phyloP scores from a whole-genome alignment of 2,329 filamentous ascomycete genomes.

The Colletotrichum lindemuthianum region DNA sequence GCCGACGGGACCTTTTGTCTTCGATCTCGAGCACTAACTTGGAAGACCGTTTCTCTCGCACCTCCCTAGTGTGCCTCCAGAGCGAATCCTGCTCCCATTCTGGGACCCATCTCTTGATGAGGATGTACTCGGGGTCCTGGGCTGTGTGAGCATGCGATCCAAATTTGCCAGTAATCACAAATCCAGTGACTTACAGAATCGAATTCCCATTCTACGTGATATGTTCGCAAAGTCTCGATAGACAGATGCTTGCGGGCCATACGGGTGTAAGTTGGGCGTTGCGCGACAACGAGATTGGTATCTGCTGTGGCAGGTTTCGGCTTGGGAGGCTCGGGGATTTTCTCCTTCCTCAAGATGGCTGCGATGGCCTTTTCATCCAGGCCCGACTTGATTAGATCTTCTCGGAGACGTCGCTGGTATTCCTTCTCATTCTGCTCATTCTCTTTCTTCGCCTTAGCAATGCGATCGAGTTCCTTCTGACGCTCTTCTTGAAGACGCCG shows the following conservation, averaged over 20 bases:
- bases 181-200: constrained; percentile 58
- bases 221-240: constrained; percentile 67
- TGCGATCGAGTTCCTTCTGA: constrained; percentile 56
- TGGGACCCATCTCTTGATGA: constrained; percentile 79
- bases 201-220: constrained; percentile 66
- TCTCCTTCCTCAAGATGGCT: constrained; percentile 68
- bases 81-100: constrained; percentile 77
- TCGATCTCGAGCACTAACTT: constrained; percentile 59
- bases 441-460: constrained; percentile 57
- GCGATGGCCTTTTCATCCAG: constrained; percentile 68
- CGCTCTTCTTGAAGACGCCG: constrained; percentile 64
- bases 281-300: constrained; percentile 29
- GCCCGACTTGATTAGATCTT: constrained; percentile 67
- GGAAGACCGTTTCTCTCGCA: constrained; percentile 65
- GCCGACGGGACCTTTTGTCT: constrained; percentile 53
- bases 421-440: constrained; percentile 62
- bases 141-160: neutral
- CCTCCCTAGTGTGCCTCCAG: constrained; percentile 74
- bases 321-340: constrained; percentile 47
- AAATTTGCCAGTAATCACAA: neutral
- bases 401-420: constrained; percentile 65
- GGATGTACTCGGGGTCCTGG: constrained; percentile 73
- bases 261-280: constrained; percentile 68
- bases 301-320: constrained; percentile 10
- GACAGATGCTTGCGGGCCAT: constrained; percentile 71